Percentiles rank a stretch among this genome's conserved stretches.
These are phyloP conservation scores for Fagopyrum homotropicum DNA, from an alignment of 148 eudicot genomes.

Conservation along the genomic window DNA sequence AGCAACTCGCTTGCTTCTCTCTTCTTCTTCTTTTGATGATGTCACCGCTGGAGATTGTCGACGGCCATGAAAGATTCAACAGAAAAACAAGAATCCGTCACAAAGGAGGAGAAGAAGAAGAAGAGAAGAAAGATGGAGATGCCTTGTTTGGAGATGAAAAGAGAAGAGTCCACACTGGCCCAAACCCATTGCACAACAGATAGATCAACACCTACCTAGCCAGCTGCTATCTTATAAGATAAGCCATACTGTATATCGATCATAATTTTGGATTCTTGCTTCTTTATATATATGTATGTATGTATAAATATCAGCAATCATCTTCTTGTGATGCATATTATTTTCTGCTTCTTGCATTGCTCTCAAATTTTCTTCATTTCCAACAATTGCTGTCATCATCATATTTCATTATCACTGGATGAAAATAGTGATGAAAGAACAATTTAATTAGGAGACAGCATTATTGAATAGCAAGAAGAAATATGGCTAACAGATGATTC, in stretches of 20 bases:
- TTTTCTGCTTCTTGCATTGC: background rate
- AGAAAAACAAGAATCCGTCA: constrained; percentile 6
- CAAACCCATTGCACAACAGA: constrained; percentile 62
- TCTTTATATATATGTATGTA: too few relatives aligned
- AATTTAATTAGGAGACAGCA: constrained; percentile 4
- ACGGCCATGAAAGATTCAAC: constrained; percentile 15
- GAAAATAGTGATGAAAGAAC: background rate
- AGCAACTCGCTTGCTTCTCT: constrained; percentile 20
- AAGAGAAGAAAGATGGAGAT: constrained; percentile 2
- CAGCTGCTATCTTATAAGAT: background rate
- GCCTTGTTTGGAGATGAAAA: constrained; percentile 38
- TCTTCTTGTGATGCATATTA: too few relatives aligned
- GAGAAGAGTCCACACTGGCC: constrained; percentile 55
- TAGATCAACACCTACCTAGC: constrained; percentile 7
- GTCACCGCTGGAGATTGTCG: constrained; percentile 14
- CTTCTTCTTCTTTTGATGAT: constrained; percentile 28
- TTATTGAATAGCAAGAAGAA: constrained; percentile 1
- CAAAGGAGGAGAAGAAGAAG: background rate
- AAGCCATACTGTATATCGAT: background rate
- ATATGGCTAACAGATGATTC: background rate
- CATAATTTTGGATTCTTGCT: too few relatives aligned
- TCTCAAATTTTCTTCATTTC: background rate
- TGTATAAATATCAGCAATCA: too few relatives aligned
- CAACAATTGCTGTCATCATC: background rate
- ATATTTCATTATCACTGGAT: background rate